Evolutionary conservation across 441 rosid genomes (phyloP), one percentile per base, ranked within the genome.

Genomic region (Pelargonium myrrhifolium): DNA sequence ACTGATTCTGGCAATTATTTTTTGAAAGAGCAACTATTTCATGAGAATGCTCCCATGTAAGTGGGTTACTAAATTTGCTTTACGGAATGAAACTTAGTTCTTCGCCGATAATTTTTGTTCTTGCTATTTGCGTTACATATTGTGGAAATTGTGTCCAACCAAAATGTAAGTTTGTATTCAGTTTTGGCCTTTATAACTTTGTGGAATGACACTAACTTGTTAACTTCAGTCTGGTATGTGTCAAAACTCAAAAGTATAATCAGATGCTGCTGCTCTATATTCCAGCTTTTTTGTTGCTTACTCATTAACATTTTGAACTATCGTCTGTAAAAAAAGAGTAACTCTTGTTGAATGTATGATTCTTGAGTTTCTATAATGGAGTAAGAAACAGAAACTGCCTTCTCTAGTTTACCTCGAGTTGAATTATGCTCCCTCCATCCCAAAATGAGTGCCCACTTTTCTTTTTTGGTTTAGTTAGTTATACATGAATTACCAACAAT

Each of bases 21-120:
- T 15, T 21, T 39, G n/a, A 61, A 69, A 74, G 85, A 82, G 65
- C 76, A 6, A 8, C 1, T 22, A 37, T 64, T 53, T 72, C 77
- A 60, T 55, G 77, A 68, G 12, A 47, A 72, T 14, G 74, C 76
- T 76, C 67, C 67, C 65, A 56, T 66, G 66, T 69, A 71, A 62
- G 64, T 40, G 43, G 62, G 79, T 85, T 68, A 53, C 28, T 18
- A 40, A 62, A 43, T 69, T 75, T 72, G 8, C 37, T 26, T 69
- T 28, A 66, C 10, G 51, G 61, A 55, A 45, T 22, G 43, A 37
- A 65, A 21, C 26, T 18, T 18, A 55, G 61, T 55, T 55, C 24
- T 22, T 53, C 15, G 24, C 24, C 18, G 24, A 53, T 53, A 8
- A 7, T 53, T 17, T 53, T 53, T 17, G 24, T 17, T 45, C 4